phyloP scores from a whole-genome alignment of 306 rosid genomes.

The Vigna mungo region DNA sequence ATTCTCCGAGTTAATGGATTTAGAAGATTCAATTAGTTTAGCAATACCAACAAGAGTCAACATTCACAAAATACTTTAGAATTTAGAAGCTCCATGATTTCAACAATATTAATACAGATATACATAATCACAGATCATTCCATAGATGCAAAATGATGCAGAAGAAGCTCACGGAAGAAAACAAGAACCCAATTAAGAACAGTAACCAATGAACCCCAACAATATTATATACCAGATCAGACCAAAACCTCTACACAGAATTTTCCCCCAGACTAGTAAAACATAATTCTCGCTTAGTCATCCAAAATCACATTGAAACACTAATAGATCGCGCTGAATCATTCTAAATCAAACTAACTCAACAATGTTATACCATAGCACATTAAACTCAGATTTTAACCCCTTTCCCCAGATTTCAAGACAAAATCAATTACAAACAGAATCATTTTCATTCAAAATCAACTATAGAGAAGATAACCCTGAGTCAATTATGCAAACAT shows the following conservation, averaged over 20 bases:
- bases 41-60: neutral
- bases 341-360: neutral
- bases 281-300: neutral
- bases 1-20: neutral
- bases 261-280: neutral
- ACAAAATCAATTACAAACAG: neutral
- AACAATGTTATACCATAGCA: neutral
- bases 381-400: neutral
- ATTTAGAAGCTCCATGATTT: neutral
- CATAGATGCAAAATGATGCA: neutral
- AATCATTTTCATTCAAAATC: neutral
- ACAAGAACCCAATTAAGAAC: constrained; percentile 5
- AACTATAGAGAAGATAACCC: neutral
- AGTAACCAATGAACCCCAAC: neutral
- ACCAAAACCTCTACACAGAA: neutral
- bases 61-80: neutral
- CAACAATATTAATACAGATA: neutral
- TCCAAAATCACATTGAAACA: neutral
- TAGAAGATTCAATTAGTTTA: neutral
- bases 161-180: neutral
- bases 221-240: neutral
- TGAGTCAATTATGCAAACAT: neutral
- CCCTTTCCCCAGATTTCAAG: neutral
- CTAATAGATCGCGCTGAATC: no score
- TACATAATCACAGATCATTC: neutral